Percentiles rank a stretch among this genome's conserved stretches.
Evolutionary conservation across 306 rosid species (phyloP).

Genomic region (Prosopis cineraria): DNA sequence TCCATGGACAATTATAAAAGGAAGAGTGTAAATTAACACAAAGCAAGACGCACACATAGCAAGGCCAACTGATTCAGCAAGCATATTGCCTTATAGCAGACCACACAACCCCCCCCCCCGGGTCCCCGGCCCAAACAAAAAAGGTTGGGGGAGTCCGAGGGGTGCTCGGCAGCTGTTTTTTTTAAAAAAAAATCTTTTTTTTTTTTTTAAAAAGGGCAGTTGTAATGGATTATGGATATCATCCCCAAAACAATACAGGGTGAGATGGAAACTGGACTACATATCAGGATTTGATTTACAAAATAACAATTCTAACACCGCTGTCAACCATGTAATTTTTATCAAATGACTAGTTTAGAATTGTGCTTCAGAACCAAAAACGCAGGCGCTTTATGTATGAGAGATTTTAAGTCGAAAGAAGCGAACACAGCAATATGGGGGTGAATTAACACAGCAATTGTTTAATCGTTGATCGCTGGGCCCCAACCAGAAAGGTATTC

Average conservation of each 20-base stretch:
- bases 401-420: background rate
- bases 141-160: too few relatives aligned
- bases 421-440: background rate
- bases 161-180: too few relatives aligned
- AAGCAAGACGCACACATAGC: background rate
- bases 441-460: background rate
- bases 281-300: background rate
- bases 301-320: conserved; percentile 2
- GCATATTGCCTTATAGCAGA: background rate
- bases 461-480: background rate
- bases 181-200: too few relatives aligned
- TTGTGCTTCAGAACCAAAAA: background rate
- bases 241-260: background rate
- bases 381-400: background rate
- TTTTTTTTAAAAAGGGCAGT: too few relatives aligned
- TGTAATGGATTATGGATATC: background rate
- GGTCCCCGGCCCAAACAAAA: too few relatives aligned
- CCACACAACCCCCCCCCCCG: too few relatives aligned
- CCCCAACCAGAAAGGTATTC: background rate
- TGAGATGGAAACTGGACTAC: background rate
- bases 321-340: background rate
- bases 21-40: background rate
- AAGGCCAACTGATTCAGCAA: background rate
- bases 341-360: background rate
- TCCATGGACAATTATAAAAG: background rate